Percentiles rank a stretch among this genome's conserved stretches.
phyloP scores from a whole-genome alignment of 495 filamentous ascomycete species.

The Aspergillus steynii region DNA sequence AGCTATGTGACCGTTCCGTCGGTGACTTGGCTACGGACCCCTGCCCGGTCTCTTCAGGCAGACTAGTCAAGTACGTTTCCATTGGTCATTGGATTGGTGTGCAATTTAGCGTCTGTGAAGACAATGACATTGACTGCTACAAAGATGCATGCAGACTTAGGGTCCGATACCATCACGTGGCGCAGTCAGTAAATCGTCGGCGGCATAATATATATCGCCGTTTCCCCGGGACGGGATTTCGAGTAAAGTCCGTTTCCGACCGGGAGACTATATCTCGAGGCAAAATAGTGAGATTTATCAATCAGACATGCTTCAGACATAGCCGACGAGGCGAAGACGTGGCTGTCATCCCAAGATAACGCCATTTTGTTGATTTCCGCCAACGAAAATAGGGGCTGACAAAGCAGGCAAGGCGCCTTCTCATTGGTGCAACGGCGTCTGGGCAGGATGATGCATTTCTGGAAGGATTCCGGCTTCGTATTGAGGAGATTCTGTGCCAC shows the following conservation, averaged over 20 bases:
- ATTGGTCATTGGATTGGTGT: neutral
- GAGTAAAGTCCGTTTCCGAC: neutral
- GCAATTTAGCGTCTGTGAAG: neutral
- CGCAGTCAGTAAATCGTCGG: neutral
- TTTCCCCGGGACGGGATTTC: neutral
- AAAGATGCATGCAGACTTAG: neutral
- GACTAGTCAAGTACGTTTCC: neutral
- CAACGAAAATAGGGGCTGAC: neutral
- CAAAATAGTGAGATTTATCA: too few species aligned
- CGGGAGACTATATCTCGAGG: neutral
- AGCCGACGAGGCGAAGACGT: neutral
- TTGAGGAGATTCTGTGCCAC: neutral
- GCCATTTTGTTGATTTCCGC: neutral
- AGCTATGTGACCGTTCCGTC: neutral
- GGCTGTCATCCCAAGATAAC: neutral
- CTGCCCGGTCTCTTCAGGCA: neutral
- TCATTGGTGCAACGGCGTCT: neutral
- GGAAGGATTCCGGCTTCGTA: neutral
- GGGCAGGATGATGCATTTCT: neutral
- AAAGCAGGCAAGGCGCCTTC: neutral
- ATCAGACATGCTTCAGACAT: neutral
- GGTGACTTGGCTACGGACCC: neutral
- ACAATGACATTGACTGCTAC: neutral
- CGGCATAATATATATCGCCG: neutral
- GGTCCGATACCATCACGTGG: neutral